Evolutionary conservation across 2,329 filamentous ascomycete species (phyloP).

Genomic region (Ophiosphaerella korrae): DNA sequence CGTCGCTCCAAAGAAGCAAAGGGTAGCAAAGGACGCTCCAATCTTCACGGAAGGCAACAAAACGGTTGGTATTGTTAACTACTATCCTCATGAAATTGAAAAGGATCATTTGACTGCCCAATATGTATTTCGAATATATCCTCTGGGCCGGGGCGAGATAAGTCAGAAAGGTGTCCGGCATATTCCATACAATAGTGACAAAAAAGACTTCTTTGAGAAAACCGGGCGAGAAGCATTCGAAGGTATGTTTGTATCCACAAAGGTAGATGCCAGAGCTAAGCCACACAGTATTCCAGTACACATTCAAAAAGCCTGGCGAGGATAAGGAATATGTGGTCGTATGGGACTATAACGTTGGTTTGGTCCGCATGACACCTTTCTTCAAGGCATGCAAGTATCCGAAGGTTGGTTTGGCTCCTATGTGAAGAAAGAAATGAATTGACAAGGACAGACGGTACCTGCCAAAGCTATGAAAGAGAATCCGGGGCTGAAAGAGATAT

Average conservation of each 20-base stretch:
- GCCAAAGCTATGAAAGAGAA: constrained; percentile 75
- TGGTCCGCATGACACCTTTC: constrained; percentile 91
- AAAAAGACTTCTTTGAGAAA: constrained; percentile 84
- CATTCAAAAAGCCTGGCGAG: constrained; percentile 71
- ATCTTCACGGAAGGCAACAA: constrained; percentile 64
- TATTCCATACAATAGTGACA: constrained; percentile 93
- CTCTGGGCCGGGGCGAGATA: constrained; percentile 68
- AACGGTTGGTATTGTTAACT: constrained; percentile 72
- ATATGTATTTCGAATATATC: constrained; percentile 67
- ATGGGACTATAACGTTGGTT: constrained; percentile 96
- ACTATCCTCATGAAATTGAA: constrained; percentile 70
- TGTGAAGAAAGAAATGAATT: constrained; percentile 9
- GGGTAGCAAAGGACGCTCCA: constrained; percentile 68
- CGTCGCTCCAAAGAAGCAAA: constrained; percentile 50
- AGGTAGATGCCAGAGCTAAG: constrained; percentile 10
- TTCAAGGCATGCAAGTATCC: constrained; percentile 89
- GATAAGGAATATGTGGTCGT: constrained; percentile 75
- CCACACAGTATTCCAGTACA: constrained; percentile 77
- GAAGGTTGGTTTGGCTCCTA: constrained; percentile 66
- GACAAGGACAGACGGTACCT: constrained; percentile 72
- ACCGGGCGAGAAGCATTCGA: constrained; percentile 89
- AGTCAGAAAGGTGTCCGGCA: constrained; percentile 58
- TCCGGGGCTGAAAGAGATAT: constrained; percentile 83
- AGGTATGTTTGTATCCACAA: constrained; percentile 60
- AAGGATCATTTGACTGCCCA: constrained; percentile 61